Evolutionary conservation across 192 early-diverging fungal genomes (phyloP), one percentile per base, ranked within the genome.

Genomic region (Allomyces macrogynus): DNA sequence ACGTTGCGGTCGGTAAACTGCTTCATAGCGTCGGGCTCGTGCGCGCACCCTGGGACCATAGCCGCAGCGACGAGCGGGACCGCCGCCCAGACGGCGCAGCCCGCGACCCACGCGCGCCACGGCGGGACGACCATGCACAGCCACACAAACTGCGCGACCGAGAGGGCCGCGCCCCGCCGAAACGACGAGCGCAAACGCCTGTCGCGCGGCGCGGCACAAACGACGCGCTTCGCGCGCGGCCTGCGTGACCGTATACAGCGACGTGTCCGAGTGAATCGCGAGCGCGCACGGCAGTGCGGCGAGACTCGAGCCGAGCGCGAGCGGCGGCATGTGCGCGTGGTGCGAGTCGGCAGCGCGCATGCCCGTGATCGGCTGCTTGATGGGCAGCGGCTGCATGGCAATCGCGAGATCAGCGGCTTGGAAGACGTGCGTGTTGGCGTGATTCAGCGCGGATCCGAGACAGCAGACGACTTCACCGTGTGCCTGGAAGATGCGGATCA

Each of bases 381-480:
- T 89, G 65, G 76, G 85, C 75, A 77, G 85, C 27, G 89, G 89
- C 67, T 89, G 88, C 66, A 91, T 82, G 22, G 84, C 88, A 32
- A 91, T 82, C 44, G 86, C 86, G 44, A 91, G 76, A 65, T 91
- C 89, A 2, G 87, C 87, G 62, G 81, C 77, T 7, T 90, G 89
- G 81, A 96, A 99, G 12, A 86, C 81, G 67, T 86, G 82, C 10
- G 87, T 87, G 69, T 95, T 97, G 43, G 84, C 70, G 62, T 84
- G 84, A 66, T 89, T 90, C 43, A 99, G 75, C 4, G 91, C 89
- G 70, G 88, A 93, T 24, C 94, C 96, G 67, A 99, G 86, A 70
- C 87, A 92, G 73, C 89, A 91, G 11, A 92, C 96, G 9, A 97
- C 90, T 68, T 99, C 96, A 62, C 94, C 96, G 69, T 97, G 80